phyloP scores from a whole-genome alignment of 2,329 filamentous ascomycete genomes.

The Fusarium veterinarium region DNA sequence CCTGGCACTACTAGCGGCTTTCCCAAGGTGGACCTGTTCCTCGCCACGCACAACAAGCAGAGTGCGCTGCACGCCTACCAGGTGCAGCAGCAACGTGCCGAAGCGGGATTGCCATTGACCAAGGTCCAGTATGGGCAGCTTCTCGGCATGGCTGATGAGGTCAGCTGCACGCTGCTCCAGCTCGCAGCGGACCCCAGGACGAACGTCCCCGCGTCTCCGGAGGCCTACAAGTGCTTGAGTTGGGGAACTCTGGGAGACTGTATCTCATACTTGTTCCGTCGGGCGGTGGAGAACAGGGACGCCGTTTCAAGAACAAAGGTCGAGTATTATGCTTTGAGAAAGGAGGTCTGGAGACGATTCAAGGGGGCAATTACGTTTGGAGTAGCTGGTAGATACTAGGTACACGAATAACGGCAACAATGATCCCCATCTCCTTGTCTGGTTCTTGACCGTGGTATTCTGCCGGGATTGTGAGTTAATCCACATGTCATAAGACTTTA shows the following conservation, averaged over 20 bases:
- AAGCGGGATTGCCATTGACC: neutral
- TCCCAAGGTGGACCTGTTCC: neutral
- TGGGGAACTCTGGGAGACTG: neutral
- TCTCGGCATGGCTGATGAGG: neutral
- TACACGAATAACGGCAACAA: no score
- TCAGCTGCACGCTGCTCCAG: neutral
- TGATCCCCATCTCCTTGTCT: no score
- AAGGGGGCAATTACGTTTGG: neutral
- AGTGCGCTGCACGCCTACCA: neutral
- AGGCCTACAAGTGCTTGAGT: neutral
- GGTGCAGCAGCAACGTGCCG: neutral
- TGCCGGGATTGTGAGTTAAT: no score
- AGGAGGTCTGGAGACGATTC: neutral
- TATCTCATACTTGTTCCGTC: neutral
- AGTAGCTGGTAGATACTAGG: neutral
- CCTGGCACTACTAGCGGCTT: neutral
- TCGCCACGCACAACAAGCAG: neutral
- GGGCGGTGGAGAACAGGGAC: neutral
- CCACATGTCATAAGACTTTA: no score
- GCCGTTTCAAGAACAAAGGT: neutral
- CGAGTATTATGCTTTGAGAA: neutral
- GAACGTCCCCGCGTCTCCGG: neutral
- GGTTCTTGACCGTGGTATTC: no score
- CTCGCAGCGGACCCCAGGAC: neutral
- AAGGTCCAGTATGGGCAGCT: neutral